phyloP scores from a whole-genome alignment of 768 basidiomycete species.

The Pleurotus ostreatus region DNA sequence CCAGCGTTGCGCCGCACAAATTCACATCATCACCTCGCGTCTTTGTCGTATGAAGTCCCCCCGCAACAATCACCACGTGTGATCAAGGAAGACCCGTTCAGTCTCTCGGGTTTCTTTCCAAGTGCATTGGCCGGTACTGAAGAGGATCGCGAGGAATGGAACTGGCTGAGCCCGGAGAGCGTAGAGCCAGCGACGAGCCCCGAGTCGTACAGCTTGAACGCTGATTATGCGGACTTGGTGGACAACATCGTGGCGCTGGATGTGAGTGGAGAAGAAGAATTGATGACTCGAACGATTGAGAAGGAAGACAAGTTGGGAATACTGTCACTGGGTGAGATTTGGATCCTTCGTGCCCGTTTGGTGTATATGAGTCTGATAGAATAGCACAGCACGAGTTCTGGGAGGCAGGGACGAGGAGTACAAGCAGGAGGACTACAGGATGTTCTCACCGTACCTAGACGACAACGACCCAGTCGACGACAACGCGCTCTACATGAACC shows the following conservation, averaged over 20 bases:
- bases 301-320: conserved; percentile 50
- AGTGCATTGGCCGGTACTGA: conserved; percentile 16
- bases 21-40: conserved; percentile 5
- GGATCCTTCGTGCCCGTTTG: too few species aligned
- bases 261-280: conserved; percentile 21
- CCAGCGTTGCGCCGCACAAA: conserved; percentile 1
- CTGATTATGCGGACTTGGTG: conserved; percentile 13
- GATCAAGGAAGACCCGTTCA: conserved; percentile 43
- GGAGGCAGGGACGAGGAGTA: conserved; percentile 7
- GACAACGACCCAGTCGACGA: conserved; percentile 31
- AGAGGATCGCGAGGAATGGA: conserved; percentile 31
- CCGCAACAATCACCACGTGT: conserved; percentile 12
- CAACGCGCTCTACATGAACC: conserved; percentile 29
- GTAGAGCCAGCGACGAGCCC: conserved; percentile 10
- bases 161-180: conserved; percentile 33
- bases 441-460: conserved; percentile 31
- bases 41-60: neutral
- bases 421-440: conserved; percentile 15
- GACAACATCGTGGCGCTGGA: neutral
- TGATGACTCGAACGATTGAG: conserved; percentile 30
- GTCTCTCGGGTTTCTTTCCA: conserved; percentile 46
- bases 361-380: conserved; percentile 3
- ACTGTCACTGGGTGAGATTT: conserved; percentile 35
- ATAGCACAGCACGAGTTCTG: conserved; percentile 4
- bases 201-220: conserved; percentile 10